Evolutionary conservation across 2,329 filamentous ascomycete genomes (phyloP).

Genomic region (Fusarium keratoplasticum): DNA sequence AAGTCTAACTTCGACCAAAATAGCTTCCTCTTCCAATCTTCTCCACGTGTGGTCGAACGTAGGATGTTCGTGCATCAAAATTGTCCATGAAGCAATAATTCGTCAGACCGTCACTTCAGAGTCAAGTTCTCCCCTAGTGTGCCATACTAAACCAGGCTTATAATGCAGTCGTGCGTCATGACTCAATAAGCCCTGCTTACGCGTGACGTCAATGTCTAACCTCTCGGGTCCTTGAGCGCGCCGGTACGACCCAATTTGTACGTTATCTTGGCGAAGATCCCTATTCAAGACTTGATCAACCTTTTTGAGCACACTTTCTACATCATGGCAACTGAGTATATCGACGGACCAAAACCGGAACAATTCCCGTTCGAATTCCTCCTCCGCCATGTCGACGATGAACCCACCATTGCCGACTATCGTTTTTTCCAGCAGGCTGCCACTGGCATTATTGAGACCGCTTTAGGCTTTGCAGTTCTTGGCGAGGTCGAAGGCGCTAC

Average conservation of each 20-base stretch:
- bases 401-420: slow-evolving; percentile 4
- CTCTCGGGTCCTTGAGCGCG: background rate
- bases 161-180: background rate
- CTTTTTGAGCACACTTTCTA: background rate
- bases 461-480: slow-evolving; percentile 1
- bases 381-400: slow-evolving; percentile 9
- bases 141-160: background rate
- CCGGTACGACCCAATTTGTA: background rate
- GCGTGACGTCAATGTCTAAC: background rate
- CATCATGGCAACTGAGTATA: background rate
- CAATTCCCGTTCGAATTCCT: slow-evolving; percentile 4
- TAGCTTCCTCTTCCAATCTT: background rate
- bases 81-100: background rate
- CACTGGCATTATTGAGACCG: background rate
- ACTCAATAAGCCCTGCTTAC: background rate
- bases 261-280: background rate
- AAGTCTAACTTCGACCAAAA: background rate
- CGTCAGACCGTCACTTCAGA: background rate
- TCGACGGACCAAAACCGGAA: background rate
- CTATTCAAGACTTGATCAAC: background rate
- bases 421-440: background rate
- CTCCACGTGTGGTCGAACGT: background rate
- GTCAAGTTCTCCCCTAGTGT: background rate
- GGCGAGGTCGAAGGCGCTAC: slow-evolving; percentile 3
- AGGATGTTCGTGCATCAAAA: background rate